Evolutionary conservation across 257 asterid species (phyloP).

Genomic region (Solanum etuberosum): DNA sequence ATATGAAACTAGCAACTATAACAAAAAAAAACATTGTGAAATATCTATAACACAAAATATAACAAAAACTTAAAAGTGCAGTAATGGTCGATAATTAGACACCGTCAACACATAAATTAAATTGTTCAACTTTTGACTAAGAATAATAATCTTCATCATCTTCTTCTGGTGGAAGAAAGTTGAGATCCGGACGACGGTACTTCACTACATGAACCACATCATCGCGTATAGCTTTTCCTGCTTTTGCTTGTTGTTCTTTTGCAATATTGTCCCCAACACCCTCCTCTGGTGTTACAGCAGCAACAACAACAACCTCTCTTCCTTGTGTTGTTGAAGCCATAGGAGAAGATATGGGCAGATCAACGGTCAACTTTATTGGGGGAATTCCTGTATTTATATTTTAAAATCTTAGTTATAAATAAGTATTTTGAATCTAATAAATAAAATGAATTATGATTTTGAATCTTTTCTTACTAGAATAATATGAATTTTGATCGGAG

Average conservation of each 20-base stretch:
- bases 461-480: neutral
- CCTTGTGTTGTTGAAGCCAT: neutral
- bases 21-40: too few relatives aligned
- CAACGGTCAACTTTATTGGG: neutral
- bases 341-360: neutral
- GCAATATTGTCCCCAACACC: neutral
- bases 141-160: neutral
- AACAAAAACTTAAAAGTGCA: neutral
- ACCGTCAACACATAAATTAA: neutral
- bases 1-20: too few relatives aligned
- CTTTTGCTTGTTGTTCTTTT: neutral
- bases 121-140: neutral
- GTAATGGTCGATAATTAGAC: neutral
- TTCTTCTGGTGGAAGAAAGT: neutral
- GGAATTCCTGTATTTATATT: neutral
- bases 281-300: neutral
- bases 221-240: neutral
- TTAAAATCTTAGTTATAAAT: neutral
- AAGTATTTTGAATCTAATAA: too few relatives aligned
- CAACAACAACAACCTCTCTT: neutral
- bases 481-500: neutral
- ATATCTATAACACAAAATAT: too few relatives aligned
- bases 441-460: too few relatives aligned
- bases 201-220: neutral
- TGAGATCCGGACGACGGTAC: neutral